These are phyloP conservation scores for Pythium rishiriense DNA, from an alignment of 352 stramenopile species.

Conservation along the genomic window DNA sequence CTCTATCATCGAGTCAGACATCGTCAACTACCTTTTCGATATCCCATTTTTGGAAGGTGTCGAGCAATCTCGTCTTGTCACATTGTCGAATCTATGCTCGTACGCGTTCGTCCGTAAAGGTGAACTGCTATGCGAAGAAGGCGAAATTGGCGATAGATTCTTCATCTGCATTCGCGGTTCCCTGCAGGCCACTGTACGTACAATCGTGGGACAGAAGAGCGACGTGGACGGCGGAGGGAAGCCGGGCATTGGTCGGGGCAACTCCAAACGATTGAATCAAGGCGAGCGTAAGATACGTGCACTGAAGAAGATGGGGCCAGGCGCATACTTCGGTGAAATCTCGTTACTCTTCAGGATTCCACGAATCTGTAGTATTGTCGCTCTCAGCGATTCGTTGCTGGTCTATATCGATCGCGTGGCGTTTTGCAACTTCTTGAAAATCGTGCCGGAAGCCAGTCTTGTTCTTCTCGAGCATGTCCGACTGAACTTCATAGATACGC, in stretches of 20 bases:
- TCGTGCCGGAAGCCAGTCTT: conserved; percentile 50
- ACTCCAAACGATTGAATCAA: conserved; percentile 14
- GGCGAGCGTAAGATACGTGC: conserved; percentile 39
- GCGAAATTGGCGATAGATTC: conserved; percentile 61
- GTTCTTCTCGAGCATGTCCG: conserved; percentile 65
- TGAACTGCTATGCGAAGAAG: conserved; percentile 53
- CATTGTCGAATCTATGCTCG: conserved; percentile 66
- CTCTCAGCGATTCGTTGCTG: conserved; percentile 59
- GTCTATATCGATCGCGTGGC: conserved; percentile 67
- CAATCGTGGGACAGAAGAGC: background rate
- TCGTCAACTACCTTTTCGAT: conserved; percentile 64
- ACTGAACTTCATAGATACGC: conserved; percentile 56
- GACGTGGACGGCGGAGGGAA: background rate
- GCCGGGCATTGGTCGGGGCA: background rate
- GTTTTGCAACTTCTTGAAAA: conserved; percentile 76
- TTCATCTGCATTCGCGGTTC: conserved; percentile 70
- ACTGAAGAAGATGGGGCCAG: conserved; percentile 50
- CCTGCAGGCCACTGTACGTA: conserved; percentile 48
- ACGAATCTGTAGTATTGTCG: conserved; percentile 64
- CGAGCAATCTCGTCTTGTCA: conserved; percentile 54
- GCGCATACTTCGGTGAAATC: conserved; percentile 76
- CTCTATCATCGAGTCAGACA: conserved; percentile 66
- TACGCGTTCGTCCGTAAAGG: conserved; percentile 58
- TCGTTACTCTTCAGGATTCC: conserved; percentile 70
- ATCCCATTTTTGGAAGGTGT: conserved; percentile 70